These are phyloP conservation scores for Phlebopus sp. DNA, from an alignment of 1,284 basidiomycete species.

Conservation along the genomic window DNA sequence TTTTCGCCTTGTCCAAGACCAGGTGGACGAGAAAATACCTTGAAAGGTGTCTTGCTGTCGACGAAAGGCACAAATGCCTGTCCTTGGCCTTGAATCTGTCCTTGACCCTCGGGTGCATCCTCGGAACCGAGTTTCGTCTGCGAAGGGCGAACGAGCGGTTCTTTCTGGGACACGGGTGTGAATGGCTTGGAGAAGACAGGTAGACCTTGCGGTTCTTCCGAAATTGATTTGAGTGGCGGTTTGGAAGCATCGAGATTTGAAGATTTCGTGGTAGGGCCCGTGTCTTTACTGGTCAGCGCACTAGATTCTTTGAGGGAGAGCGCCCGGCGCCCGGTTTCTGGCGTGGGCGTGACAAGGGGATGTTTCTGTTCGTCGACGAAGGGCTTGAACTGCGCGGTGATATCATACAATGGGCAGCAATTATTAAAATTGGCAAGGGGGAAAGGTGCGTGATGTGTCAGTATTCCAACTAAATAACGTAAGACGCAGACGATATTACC, in stretches of 20 bases:
- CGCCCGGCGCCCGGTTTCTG: slow-evolving; percentile 34
- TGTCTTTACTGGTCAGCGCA: slow-evolving; percentile 28
- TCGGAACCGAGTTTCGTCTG: slow-evolving; percentile 24
- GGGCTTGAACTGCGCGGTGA: slow-evolving; percentile 42
- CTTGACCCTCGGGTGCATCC: slow-evolving; percentile 14
- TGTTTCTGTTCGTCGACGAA: slow-evolving; percentile 43
- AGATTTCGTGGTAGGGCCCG: slow-evolving; percentile 15
- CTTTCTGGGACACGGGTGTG: slow-evolving; percentile 49
- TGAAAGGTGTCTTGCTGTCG: slow-evolving; percentile 58
- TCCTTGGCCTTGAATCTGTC: slow-evolving; percentile 14
- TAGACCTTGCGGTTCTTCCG: slow-evolving; percentile 32
- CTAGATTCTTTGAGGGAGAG: slow-evolving; percentile 37
- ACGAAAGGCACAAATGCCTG: slow-evolving; percentile 50
- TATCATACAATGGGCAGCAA: not conserved
- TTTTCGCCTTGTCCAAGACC: slow-evolving; percentile 39
- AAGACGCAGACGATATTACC: slow-evolving; percentile 30
- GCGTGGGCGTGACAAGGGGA: slow-evolving; percentile 19
- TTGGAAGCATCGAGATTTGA: slow-evolving; percentile 19
- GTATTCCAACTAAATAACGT: not conserved
- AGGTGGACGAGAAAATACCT: slow-evolving; percentile 67
- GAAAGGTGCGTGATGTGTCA: slow-evolving; percentile 7
- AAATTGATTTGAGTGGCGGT: slow-evolving; percentile 30
- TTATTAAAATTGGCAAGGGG: not conserved
- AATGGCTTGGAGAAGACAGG: slow-evolving; percentile 60
- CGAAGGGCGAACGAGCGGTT: slow-evolving; percentile 28